Evolutionary conservation across 768 basidiomycete species (phyloP).

Genomic region (Leccinum obscurum): DNA sequence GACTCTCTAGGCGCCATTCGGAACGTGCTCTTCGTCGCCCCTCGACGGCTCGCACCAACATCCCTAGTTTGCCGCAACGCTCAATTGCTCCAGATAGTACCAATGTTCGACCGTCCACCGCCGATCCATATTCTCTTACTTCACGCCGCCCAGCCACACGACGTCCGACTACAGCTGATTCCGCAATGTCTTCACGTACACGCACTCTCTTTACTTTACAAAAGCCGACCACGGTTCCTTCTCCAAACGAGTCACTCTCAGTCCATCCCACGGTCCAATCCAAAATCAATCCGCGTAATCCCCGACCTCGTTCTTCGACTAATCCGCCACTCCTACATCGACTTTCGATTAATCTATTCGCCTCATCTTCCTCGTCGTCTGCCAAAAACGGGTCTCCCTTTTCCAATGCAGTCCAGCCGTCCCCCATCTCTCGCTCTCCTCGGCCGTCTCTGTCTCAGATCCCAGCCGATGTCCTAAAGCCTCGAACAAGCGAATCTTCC

Average conservation of each 20-base stretch:
- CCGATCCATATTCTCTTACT: constrained; percentile 13
- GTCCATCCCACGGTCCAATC: constrained; percentile 11
- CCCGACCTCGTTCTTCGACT: constrained; percentile 51
- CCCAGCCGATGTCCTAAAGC: constrained; percentile 49
- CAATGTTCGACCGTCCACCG: constrained; percentile 19
- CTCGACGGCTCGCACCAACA: constrained; percentile 7
- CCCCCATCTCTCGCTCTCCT: constrained; percentile 41
- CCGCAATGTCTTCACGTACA: constrained; percentile 33
- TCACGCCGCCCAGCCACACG: constrained; percentile 21
- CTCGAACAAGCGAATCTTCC: constrained; percentile 64
- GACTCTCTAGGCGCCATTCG: constrained; percentile 49
- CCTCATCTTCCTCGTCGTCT: constrained; percentile 41
- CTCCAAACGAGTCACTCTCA: constrained; percentile 7
- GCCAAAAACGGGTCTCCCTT: constrained; percentile 15
- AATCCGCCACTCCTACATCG: constrained; percentile 73
- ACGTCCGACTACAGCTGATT: constrained; percentile 47
- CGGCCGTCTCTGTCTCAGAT: constrained; percentile 46
- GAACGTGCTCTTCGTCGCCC: constrained; percentile 26
- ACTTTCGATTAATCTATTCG: constrained; percentile 65
- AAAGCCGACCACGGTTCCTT: constrained; percentile 17
- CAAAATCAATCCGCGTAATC: constrained; percentile 35
- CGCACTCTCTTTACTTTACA: constrained; percentile 30
- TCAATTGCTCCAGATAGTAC: constrained; percentile 6
- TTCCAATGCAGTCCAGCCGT: constrained; percentile 15
- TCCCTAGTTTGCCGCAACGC: constrained; percentile 16